Conservation (phyloP, 495 filamentous ascomycete genomes). For the Cercophora samala region DNA sequence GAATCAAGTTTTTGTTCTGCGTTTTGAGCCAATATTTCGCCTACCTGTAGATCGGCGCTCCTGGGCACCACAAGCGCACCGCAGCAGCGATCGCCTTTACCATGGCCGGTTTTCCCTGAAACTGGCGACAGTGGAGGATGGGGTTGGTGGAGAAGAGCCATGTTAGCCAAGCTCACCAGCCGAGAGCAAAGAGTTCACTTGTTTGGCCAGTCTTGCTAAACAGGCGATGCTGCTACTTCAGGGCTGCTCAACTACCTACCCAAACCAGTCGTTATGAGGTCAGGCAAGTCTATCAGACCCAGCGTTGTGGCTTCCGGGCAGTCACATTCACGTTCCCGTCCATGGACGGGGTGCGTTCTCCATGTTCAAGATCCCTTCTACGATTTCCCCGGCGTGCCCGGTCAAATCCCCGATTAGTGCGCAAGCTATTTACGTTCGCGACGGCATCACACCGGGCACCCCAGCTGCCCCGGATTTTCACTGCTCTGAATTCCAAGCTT, state of each 20-base stretch:
- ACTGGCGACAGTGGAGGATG: neutral
- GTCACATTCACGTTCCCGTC: neutral
- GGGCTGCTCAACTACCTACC: neutral
- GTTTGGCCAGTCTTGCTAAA: neutral
- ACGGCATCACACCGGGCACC: neutral
- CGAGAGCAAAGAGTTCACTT: neutral
- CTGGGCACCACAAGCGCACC: neutral
- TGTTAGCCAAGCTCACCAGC: neutral
- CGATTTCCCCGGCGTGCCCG: neutral
- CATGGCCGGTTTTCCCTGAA: neutral
- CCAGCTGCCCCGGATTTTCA: conserved; percentile 23
- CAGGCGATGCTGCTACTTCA: neutral
- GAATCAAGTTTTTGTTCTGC: neutral
- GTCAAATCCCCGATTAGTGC: neutral
- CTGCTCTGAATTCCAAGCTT: conserved; percentile 20
- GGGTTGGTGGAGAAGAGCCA: neutral
- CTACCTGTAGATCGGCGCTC: neutral
- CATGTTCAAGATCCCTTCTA: neutral
- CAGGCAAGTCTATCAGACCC: neutral
- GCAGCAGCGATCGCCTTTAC: neutral
- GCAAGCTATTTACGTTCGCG: neutral
- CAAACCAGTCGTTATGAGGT: neutral
- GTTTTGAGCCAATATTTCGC: neutral
- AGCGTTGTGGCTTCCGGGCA: neutral
- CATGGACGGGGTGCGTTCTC: neutral